Base-by-base conservation (phyloP, 352 stramenopile genomes). In the Phytopythium kandeliae region DNA sequence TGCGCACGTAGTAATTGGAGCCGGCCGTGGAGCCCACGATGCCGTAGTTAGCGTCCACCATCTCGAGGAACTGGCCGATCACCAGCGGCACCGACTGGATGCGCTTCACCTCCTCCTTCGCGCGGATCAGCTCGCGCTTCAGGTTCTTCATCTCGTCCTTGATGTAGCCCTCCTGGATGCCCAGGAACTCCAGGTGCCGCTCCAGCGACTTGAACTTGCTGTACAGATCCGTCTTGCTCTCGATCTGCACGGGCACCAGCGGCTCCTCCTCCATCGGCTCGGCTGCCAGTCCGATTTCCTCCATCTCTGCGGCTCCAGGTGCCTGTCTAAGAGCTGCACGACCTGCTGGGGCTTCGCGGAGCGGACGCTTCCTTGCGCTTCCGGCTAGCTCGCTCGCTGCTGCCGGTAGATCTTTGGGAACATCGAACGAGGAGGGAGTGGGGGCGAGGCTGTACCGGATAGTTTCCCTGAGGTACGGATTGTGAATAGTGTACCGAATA, bases 131-230 rank as follows among this genome's bases (percentile, higher is more conserved):
- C 69, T 99, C 97, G 19, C 97, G 79, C 80, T 99, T 98, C 15
- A 99, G 81, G 70, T 99, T 99, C 58, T 97, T 98, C 95, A 99
- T 99, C 62, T 99, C 97, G 65, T 99, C 97, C 78, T 99, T 99
- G 65, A 99, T 96, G 74, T 99, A 99, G 54, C 98, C 95, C 67
- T 99, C 96, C 70, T 95, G 84, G 51, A 95, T 95, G 60, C 92
- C 79, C 51, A 82, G 57, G 51, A 91, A 91, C 73, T 91, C 80
- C 30, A 91, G 52, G 48, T 91, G 78, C n/a, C 79, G 75, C 69
- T 87, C 69, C 17, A 91, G 58, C 17, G 78, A 84, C 58, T 91
- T 91, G 63, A 67, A 86, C 64, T 89, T 89, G 50, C 63, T 78
- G 58, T 89, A 91, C 44, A 91, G 55, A 48, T 89, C 78, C 47